Conservation (phyloP, 148 eudicot genomes). For the Rhododendron williamsianum region DNA sequence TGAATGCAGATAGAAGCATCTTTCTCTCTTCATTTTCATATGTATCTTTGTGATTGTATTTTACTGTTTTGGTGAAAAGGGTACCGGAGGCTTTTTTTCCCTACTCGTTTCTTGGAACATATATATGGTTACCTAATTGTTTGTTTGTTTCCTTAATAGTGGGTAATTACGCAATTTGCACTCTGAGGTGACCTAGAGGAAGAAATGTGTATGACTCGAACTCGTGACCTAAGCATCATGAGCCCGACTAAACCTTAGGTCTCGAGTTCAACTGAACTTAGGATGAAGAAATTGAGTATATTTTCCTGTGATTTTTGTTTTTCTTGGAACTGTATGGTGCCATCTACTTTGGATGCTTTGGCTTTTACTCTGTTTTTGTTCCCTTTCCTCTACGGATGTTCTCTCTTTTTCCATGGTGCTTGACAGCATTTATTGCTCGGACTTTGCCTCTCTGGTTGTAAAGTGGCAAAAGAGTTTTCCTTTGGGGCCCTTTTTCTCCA, state of each 20-base stretch:
- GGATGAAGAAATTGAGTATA: neutral
- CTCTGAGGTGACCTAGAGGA: neutral
- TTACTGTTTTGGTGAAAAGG: neutral
- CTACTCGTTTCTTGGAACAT: neutral
- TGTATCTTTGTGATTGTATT: neutral
- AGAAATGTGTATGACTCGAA: neutral
- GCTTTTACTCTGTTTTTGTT: neutral
- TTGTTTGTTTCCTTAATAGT: neutral
- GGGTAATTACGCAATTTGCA: neutral
- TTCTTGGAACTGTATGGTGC: neutral
- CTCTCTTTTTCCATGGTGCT: neutral
- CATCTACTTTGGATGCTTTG: neutral
- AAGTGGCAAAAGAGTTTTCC: neutral
- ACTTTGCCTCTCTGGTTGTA: neutral
- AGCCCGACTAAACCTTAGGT: neutral
- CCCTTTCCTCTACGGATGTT: neutral
- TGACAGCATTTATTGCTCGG: constrained; percentile 5
- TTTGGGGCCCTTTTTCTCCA: neutral
- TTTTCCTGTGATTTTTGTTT: neutral
- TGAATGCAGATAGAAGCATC: constrained; percentile 10
- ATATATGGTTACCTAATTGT: neutral
- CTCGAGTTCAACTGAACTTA: neutral
- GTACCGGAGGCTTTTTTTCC: neutral
- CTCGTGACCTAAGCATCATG: neutral
- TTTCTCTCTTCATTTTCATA: neutral